These are phyloP conservation scores for Penicillium nucicola DNA, from an alignment of 495 filamentous ascomycete species.

Conservation along the genomic window DNA sequence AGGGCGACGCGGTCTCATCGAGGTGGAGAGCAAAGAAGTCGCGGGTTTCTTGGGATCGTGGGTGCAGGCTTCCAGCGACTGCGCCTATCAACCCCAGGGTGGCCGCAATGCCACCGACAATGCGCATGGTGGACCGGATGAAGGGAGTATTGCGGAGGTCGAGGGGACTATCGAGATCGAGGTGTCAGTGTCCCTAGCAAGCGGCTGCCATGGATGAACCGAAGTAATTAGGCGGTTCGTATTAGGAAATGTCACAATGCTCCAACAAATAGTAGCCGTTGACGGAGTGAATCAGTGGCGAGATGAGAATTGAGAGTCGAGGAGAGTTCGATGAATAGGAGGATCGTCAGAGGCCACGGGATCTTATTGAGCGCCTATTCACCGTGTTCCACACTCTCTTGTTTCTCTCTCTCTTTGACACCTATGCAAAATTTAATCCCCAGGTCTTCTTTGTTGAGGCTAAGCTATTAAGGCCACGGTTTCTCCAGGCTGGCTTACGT, in stretches of 20 bases:
- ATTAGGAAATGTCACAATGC: neutral
- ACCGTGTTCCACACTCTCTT: neutral
- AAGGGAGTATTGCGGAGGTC: slow-evolving; percentile 7
- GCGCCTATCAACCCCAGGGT: slow-evolving; percentile 33
- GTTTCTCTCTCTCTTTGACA: neutral
- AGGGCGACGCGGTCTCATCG: slow-evolving; percentile 59
- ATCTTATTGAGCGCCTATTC: slow-evolving; percentile 5
- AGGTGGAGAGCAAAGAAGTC: slow-evolving; percentile 93
- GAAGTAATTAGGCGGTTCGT: neutral
- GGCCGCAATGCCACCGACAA: slow-evolving; percentile 37
- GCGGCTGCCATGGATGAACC: slow-evolving; percentile 27
- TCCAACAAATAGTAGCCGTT: neutral
- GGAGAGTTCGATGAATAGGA: slow-evolving; percentile 14
- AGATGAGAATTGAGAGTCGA: neutral
- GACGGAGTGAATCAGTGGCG: too few species aligned
- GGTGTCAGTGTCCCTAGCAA: neutral
- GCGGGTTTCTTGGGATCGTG: slow-evolving; percentile 64
- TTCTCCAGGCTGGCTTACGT: slow-evolving; percentile 5
- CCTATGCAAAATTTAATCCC: neutral
- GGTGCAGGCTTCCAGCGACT: slow-evolving; percentile 42
- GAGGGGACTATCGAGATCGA: slow-evolving; percentile 9
- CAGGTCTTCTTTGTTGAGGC: neutral
- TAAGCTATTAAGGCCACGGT: slow-evolving; percentile 3
- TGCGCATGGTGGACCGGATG: slow-evolving; percentile 31
- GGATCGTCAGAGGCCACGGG: slow-evolving; percentile 17